phyloP scores from a whole-genome alignment of 371 early-diverging fungal genomes.

The Conidiobolus incongruus region DNA sequence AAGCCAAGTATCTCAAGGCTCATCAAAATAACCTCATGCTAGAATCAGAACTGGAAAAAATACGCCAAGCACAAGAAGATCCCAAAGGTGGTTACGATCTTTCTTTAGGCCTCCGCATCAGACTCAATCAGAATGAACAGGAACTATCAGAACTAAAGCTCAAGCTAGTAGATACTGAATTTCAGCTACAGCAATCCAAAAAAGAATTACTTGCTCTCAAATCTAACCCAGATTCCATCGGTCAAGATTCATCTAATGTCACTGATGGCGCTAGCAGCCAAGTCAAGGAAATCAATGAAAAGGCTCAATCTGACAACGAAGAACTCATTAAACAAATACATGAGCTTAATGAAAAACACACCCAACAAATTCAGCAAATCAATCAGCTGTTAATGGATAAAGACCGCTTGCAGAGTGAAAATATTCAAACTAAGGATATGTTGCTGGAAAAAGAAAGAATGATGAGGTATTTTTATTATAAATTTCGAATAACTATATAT shows the following conservation, averaged over 20 bases:
- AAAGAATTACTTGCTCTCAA: slow-evolving; percentile 13
- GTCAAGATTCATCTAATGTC: slow-evolving; percentile 6
- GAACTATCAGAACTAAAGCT: slow-evolving; percentile 16
- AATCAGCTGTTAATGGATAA: slow-evolving; percentile 41
- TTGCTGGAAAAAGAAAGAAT: slow-evolving; percentile 24
- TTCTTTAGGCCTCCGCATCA: slow-evolving; percentile 9
- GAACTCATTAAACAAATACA: slow-evolving; percentile 18
- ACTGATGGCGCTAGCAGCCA: slow-evolving; percentile 12
- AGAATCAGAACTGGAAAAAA: slow-evolving; percentile 45
- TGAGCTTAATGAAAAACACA: slow-evolving; percentile 28
- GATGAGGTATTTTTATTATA: slow-evolving; percentile 13
- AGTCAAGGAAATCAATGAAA: slow-evolving; percentile 10
- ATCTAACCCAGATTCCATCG: slow-evolving; percentile 11
- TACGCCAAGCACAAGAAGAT: slow-evolving; percentile 10
- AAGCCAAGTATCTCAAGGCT: slow-evolving; percentile 11
- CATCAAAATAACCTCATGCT: slow-evolving; percentile 40
- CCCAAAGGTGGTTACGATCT: slow-evolving; percentile 15
- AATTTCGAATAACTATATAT: neutral
- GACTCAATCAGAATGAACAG: slow-evolving; percentile 12
- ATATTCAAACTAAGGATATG: slow-evolving; percentile 25
- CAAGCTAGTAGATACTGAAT: slow-evolving; percentile 15
- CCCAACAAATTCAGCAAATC: slow-evolving; percentile 31
- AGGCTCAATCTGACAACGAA: slow-evolving; percentile 14
- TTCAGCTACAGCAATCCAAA: slow-evolving; percentile 14
- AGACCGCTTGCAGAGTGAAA: slow-evolving; percentile 24